Conservation (phyloP, 192 early-diverging fungal species). For the Globomyces pollinis-pini region DNA sequence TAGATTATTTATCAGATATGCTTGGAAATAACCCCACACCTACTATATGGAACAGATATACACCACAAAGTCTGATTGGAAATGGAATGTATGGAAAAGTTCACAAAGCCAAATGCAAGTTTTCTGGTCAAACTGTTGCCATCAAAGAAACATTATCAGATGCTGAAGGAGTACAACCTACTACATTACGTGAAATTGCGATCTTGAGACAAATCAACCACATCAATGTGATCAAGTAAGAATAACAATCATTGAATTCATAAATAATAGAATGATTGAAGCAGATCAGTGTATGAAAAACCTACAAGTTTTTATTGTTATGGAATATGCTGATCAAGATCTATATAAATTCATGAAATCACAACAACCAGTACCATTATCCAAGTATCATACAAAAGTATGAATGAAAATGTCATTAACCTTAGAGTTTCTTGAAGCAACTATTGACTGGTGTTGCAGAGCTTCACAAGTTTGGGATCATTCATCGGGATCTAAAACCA, state of each 20-base stretch:
- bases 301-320: slow-evolving; percentile 7
- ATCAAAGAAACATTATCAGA: slow-evolving; percentile 10
- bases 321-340: slow-evolving; percentile 3
- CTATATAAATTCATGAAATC: background rate
- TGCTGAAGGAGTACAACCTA: slow-evolving; percentile 4
- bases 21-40: background rate
- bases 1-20: too few relatives aligned
- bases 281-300: background rate
- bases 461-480: slow-evolving; percentile 34
- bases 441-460: background rate
- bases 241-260: background rate
- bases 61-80: slow-evolving; percentile 1
- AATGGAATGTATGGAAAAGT: slow-evolving; percentile 12
- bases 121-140: background rate
- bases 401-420: background rate
- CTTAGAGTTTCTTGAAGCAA: background rate
- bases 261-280: slow-evolving; percentile 5
- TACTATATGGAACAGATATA: slow-evolving; percentile 1
- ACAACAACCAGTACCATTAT: background rate
- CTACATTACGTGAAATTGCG: slow-evolving; percentile 7
- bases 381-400: background rate
- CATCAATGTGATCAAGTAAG: slow-evolving; percentile 1
- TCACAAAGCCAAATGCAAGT: background rate
- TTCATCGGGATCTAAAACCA: slow-evolving; percentile 49
- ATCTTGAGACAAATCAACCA: slow-evolving; percentile 4